These are phyloP conservation scores for Agarophyton chilense DNA, from an alignment of 23 red algal species.

Conservation along the genomic window DNA sequence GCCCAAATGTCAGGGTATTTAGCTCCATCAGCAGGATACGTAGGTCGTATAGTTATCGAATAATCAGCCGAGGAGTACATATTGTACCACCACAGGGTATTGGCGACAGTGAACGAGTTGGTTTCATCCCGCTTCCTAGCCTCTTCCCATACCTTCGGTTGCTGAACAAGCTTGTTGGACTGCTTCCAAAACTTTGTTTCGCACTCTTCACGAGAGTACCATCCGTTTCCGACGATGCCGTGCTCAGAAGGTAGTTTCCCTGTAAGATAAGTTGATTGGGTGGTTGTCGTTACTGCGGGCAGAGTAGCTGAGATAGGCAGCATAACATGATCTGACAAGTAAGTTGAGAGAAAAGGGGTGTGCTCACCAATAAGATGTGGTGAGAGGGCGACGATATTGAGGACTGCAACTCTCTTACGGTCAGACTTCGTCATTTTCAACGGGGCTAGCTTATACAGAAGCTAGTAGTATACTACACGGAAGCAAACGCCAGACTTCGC, in stretches of 20 bases:
- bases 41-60: constrained; percentile 57
- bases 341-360: constrained; percentile 60
- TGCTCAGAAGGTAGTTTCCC: constrained; percentile 47
- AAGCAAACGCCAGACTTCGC: too few relatives aligned
- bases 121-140: constrained; percentile 46
- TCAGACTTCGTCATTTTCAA: neutral
- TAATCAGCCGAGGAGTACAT: constrained; percentile 80
- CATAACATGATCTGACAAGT: constrained; percentile 2
- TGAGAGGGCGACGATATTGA: constrained; percentile 81
- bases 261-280: constrained; percentile 75
- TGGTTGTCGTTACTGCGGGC: constrained; percentile 80
- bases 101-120: constrained; percentile 64
- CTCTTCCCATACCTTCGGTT: constrained; percentile 75
- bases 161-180: constrained; percentile 60
- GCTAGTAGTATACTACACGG: too few relatives aligned
- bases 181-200: constrained; percentile 78
- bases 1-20: constrained; percentile 76
- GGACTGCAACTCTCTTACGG: constrained; percentile 57
- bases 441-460: too few relatives aligned
- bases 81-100: constrained; percentile 80
- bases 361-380: constrained; percentile 53
- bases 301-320: constrained; percentile 56
- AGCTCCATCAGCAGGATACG: constrained; percentile 71
- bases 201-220: constrained; percentile 67
- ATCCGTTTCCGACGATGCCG: constrained; percentile 79